Evolutionary conservation across 768 basidiomycete species (phyloP), one percentile per base, ranked within the genome.

Genomic region (Auriscalpium vulgare): DNA sequence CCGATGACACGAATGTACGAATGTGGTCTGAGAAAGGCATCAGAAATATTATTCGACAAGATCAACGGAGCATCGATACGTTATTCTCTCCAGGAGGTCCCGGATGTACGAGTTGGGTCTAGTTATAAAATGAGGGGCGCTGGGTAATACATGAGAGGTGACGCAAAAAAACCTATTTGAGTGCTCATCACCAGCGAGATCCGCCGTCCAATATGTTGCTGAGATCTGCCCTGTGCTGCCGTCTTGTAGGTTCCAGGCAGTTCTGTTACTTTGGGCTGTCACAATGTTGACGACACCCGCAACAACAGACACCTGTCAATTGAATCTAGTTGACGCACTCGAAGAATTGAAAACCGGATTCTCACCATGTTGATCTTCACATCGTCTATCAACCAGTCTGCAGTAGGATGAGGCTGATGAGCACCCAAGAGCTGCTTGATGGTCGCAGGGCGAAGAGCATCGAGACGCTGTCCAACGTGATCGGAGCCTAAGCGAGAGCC

Each of bases 371-470:
- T 62, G 29, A 75, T 65, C 35, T 75, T 71, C 17, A 65, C 66
- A 4, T 72, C 76, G 55, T 81, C 81, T 43, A 83, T 74, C 8
- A 65, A 63, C 63, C 79, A 77, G 38, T 75, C 72, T 0, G 73
- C 71, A 43, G 74, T 74, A 1, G 70, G 63, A 54, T 77, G 72
- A 5, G 69, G 61, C 58, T 70, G 68, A n/a, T 64, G 58, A 5
- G 81, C 80, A n/a, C 68, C 61, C 34, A 72, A 61, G 16, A 84
- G 56, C 62, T 86, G 85, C 34, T 72, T 74, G 35, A 86, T 73
- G 8, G 82, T 85, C 3, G 81, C 72, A 1, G 85, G 82, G 40
- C 78, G 72, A 75, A 64, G 21, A n/a, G 59, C 44, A 51, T 44
- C 58, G 44, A 47, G 35, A n/a, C 29, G 29, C 29, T 29, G 29